Conservation (phyloP, 176 grass and related monocot species). For the Avena sativa region DNA sequence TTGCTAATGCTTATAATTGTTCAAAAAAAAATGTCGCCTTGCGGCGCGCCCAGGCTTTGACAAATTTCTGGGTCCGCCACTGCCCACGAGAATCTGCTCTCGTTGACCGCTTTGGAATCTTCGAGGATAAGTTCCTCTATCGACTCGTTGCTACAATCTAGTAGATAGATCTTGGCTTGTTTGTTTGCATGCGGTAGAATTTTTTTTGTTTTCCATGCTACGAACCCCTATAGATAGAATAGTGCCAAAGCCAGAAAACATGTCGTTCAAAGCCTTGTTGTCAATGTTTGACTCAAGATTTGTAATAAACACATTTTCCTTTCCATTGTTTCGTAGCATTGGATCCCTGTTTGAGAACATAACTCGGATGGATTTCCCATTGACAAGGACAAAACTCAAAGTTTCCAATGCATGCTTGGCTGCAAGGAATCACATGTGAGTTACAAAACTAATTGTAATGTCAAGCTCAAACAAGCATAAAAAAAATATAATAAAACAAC, state of each 20-base stretch:
- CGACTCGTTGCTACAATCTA: too few relatives aligned
- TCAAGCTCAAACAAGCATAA: neutral
- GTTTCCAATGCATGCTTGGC: conserved; percentile 46
- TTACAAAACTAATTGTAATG: neutral
- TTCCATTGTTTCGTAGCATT: conserved; percentile 41
- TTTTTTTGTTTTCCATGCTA: too few relatives aligned
- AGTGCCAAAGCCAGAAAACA: conserved; percentile 44
- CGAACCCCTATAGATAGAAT: conserved; percentile 63
- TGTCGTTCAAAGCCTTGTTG: conserved; percentile 36
- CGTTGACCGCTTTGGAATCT: too few relatives aligned
- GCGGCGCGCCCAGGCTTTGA: too few relatives aligned
- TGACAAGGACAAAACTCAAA: conserved; percentile 49
- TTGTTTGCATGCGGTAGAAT: too few relatives aligned
- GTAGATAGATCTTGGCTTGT: too few relatives aligned
- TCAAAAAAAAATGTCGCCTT: too few relatives aligned
- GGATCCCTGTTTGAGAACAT: conserved; percentile 64
- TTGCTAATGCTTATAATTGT: too few relatives aligned
- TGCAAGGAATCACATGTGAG: conserved; percentile 25
- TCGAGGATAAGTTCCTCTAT: too few relatives aligned
- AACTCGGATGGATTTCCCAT: conserved; percentile 47
- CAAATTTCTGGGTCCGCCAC: too few relatives aligned
- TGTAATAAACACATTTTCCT: conserved; percentile 59
- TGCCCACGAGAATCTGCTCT: too few relatives aligned
- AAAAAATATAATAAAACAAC: neutral
- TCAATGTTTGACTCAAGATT: conserved; percentile 54